Evolutionary conservation across 2,329 filamentous ascomycete genomes (phyloP).

Genomic region (Venturia nashicola): DNA sequence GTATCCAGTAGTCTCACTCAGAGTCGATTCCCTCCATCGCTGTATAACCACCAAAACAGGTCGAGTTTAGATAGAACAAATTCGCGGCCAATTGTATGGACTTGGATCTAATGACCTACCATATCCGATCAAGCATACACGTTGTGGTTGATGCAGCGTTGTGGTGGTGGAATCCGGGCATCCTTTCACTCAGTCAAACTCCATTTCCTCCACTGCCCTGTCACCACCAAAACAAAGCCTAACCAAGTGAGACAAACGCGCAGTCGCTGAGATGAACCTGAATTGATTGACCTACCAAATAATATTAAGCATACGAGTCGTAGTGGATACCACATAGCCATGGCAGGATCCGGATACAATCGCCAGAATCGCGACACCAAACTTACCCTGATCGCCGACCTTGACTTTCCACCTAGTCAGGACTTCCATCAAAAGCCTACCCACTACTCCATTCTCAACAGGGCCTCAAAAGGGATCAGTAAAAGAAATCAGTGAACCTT

Average conservation of each 20-base stretch:
- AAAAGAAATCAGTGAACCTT: too few species aligned
- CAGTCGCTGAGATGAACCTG: neutral
- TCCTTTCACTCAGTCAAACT: neutral
- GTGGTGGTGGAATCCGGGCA: neutral
- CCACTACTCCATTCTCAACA: too few species aligned
- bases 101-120: neutral
- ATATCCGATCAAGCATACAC: neutral
- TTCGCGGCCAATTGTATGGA: neutral
- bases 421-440: neutral
- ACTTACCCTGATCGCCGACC: neutral
- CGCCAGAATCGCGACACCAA: neutral
- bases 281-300: neutral
- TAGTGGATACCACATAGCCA: neutral
- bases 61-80: neutral
- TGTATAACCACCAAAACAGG: neutral
- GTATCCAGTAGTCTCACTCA: neutral
- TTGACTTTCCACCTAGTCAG: neutral
- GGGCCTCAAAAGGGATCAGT: too few species aligned
- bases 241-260: neutral
- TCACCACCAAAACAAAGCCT: neutral
- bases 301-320: neutral
- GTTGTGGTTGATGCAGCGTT: neutral
- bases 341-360: neutral
- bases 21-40: neutral
- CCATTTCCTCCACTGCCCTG: neutral